Evolutionary conservation across 352 stramenopile genomes (phyloP).

Genomic region (Lagenidium sp.): DNA sequence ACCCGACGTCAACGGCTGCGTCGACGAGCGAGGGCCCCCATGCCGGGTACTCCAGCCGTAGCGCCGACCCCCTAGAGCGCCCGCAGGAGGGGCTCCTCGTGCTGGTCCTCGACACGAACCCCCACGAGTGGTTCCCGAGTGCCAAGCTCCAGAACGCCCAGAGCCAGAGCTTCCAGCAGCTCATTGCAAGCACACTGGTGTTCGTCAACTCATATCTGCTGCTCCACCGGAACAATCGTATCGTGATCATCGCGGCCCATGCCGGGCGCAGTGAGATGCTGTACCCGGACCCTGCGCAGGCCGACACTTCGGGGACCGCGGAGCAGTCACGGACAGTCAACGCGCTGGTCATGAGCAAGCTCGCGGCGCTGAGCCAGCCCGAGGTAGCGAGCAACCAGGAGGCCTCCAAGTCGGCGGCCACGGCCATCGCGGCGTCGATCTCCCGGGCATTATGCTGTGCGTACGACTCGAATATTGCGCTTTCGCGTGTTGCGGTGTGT

Average conservation of each 20-base stretch:
- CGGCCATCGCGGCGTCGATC: slow-evolving; percentile 64
- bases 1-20: no score
- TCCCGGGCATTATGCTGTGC: slow-evolving; percentile 78
- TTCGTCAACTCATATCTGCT: slow-evolving; percentile 85
- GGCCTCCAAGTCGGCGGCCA: slow-evolving; percentile 41
- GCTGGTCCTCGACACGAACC: slow-evolving; percentile 77
- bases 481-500: neutral
- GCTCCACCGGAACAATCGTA: slow-evolving; percentile 78
- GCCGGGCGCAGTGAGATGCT: slow-evolving; percentile 63
- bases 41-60: no score
- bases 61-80: neutral
- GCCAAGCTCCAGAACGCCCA: slow-evolving; percentile 18
- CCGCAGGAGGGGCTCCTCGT: slow-evolving; percentile 51
- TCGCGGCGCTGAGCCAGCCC: slow-evolving; percentile 45
- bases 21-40: no score
- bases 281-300: slow-evolving; percentile 59
- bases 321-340: slow-evolving; percentile 73
- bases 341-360: slow-evolving; percentile 54
- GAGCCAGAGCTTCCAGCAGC: slow-evolving; percentile 38
- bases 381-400: no score
- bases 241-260: slow-evolving; percentile 77
- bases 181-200: slow-evolving; percentile 70
- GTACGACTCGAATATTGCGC: slow-evolving; percentile 7
- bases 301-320: slow-evolving; percentile 48
- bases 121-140: slow-evolving; percentile 51